These are phyloP conservation scores for Gossypium laxum DNA, from an alignment of 441 rosid genomes.

Conservation along the genomic window DNA sequence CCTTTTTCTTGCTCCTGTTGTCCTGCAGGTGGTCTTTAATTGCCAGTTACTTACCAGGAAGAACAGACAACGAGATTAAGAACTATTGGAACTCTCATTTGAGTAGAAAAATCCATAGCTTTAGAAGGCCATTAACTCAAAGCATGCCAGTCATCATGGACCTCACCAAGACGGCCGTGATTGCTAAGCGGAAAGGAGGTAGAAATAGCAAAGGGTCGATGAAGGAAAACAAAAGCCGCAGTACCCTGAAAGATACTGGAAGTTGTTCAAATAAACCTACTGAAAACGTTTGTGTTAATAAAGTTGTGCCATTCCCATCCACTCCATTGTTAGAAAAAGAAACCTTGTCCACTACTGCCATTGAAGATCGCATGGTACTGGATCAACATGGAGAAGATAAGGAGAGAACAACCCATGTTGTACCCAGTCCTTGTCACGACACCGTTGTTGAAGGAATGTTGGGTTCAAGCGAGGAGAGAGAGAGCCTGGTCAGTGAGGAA, in stretches of 20 bases:
- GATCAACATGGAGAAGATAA: not conserved
- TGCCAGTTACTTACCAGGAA: conserved; percentile 65
- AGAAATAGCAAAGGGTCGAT: conserved; percentile 27
- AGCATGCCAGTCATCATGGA: conserved; percentile 5
- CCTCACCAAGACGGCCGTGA: conserved; percentile 8
- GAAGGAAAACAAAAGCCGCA: conserved; percentile 23
- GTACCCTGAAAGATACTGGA: not conserved
- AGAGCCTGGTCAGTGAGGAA: not conserved
- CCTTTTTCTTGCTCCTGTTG: not conserved
- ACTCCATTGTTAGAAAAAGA: conserved; percentile 17
- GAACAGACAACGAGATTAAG: conserved; percentile 88
- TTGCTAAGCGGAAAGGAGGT: conserved; percentile 27
- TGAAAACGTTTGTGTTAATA: not conserved
- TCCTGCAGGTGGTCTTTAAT: conserved; percentile 66
- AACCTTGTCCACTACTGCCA: not conserved
- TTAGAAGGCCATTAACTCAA: conserved; percentile 17
- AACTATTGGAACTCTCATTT: conserved; percentile 83
- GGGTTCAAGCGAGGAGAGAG: conserved; percentile 5
- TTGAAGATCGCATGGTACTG: not conserved
- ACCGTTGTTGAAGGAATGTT: not conserved
- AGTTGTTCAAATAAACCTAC: conserved; percentile 9
- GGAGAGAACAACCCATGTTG: conserved; percentile 12
- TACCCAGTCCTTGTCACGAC: conserved; percentile 6
- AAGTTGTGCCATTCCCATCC: conserved; percentile 2
- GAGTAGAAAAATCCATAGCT: conserved; percentile 45